Base-by-base conservation (phyloP, 2,329 filamentous ascomycete genomes). In the Diaporthe ilicicola region DNA sequence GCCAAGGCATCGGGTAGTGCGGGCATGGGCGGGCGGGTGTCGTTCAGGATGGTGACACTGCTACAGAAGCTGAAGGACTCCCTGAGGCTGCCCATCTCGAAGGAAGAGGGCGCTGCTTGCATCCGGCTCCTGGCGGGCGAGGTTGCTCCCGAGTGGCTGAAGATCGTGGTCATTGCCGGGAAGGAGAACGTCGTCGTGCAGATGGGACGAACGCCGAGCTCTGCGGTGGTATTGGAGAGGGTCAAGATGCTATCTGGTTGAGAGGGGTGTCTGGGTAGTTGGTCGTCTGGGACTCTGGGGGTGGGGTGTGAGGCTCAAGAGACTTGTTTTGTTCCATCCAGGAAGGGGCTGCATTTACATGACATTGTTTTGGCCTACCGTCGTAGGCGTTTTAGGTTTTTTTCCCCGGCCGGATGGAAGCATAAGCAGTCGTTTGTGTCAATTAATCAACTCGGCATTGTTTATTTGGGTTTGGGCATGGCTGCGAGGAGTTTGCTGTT, bases 41-140 rank as follows among this genome's bases (percentile, higher is more conserved):
- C 91, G 1, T 94, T 93, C 76, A 88, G 88, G 29, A 88, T 94
- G 84, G 82, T 86, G 34, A 85, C 85, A 15, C 82, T 94, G 67
- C 81, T 91, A 22, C 86, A 89, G 74, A 91, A 90, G 78, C 84
- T 94, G 61, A 88, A 87, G 76, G 91, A 94, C 79, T 94, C 92
- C 32, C 82, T 93, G 70, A 83, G 87, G 5, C 83, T 84, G 74
- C 87, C 87, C 3, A 81, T 89, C 65, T 86, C 87, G 39, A 80
- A 79, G 56, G 87, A 88, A 51, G 88, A 90, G 76, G 87, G 83
- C 5, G 81, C 82, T 12, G 75, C 77, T 12, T 88, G 87, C 72
- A 81, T 90, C 19, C 79, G 84, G 10, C 76, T 90, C 62, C 81
- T 90, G 69, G 87, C 86, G 5, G 77, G 72, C 10, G 88, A 90